Base-by-base conservation (phyloP, 106 monocot genomes). In the Platanthera zijinensis region DNA sequence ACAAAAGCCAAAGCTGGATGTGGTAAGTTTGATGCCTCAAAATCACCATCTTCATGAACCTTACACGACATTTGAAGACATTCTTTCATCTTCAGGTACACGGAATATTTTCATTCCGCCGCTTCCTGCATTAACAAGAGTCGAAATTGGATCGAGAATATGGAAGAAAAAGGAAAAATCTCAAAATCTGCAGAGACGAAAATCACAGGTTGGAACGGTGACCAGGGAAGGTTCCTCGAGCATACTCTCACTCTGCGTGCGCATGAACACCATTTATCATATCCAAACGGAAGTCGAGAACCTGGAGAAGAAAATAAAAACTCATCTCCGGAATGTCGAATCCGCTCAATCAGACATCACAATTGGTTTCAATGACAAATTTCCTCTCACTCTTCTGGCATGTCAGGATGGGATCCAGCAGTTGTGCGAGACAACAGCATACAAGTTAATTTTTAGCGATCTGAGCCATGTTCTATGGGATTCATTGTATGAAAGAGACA, bases 351-450 rank as follows among this genome's bases (percentile, higher is more conserved):
- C 82, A 25, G 93, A 91, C 80, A 83, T 89, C 66, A 70, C 82
- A 19, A 79, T 85, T 75, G 91, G 91, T 1, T 76, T 89, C 17
- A 82, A 88, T 2, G 85, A 57, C 57, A 94, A 78, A 56, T 97
- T 97, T 81, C 91, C 91, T 39, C 86, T 91, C 54, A 83, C 86
- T 75, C 50, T 82, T 48, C 69, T 85, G 22, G 79, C 89, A 75
- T 94, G 91, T 54, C 85, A 91, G 46, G 97, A 97, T 84, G 93
- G 91, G 45, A 89, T 97, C 71, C 89, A 91, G 78, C 84, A 84
- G 17, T 74, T 97, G 32, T 94, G 97, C 32, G 97, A 97, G 73
- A 71, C 87, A 22, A 88, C 86, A 50, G 91, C 97, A 5, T 94
- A 97, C 63, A 91, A 86, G 83, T 79, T 91, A 8, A 77, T 91